Evolutionary conservation across 1,284 basidiomycete genomes (phyloP).

Genomic region (Pseudozyma pruni): DNA sequence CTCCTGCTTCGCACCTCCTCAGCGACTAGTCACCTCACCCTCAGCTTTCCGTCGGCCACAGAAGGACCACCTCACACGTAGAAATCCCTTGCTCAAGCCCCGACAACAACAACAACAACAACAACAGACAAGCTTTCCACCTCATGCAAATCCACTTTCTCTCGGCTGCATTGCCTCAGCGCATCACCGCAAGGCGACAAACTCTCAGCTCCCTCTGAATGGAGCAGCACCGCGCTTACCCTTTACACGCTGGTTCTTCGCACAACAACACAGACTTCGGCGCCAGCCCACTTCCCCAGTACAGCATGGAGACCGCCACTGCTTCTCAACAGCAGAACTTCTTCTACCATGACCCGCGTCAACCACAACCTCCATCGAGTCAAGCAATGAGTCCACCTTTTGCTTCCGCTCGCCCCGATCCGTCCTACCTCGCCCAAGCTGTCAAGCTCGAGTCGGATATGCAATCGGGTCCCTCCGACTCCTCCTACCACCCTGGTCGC

Average conservation of each 20-base stretch:
- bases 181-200: constrained; percentile 2
- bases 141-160: too few relatives aligned
- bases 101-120: neutral
- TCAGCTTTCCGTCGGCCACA: too few relatives aligned
- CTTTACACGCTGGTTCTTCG: constrained; percentile 7
- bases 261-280: neutral
- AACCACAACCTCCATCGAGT: constrained; percentile 11
- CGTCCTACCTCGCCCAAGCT: constrained; percentile 4
- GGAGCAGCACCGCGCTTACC: constrained; percentile 21
- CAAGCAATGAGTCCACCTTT: constrained; percentile 17
- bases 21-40: too few relatives aligned
- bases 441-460: constrained; percentile 19
- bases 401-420: constrained; percentile 11
- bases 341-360: constrained; percentile 40
- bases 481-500: constrained; percentile 13
- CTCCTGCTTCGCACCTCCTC: too few relatives aligned
- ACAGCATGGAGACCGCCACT: constrained; percentile 33
- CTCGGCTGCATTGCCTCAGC: too few relatives aligned
- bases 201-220: constrained; percentile 13
- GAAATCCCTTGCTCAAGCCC: neutral
- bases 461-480: constrained; percentile 19
- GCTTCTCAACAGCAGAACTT: constrained; percentile 24
- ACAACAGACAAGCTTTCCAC: neutral
- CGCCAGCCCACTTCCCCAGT: constrained; percentile 1
- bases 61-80: neutral